Evolutionary conservation across 257 asterid species (phyloP), one percentile per base, ranked within the genome.

Genomic region (Solanum chmielewskii): DNA sequence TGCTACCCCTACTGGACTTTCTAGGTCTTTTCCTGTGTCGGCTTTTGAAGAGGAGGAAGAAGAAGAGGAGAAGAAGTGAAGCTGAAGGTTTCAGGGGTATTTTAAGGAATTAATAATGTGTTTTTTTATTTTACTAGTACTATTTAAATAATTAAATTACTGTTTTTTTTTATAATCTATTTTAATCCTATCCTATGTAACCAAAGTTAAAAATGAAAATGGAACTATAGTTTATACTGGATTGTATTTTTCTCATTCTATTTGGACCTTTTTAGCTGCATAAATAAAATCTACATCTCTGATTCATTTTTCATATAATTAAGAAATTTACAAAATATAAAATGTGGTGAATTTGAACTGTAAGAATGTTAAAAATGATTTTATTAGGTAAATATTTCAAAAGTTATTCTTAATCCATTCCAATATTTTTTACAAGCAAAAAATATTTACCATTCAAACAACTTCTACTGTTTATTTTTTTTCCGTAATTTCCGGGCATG

Each of bases 21-120:
- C 94, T 18, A 90, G 93, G 89, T 16, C 96, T 8, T 95, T 93
- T 52, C 97, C 98, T 16, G 90, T 85, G 0, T 81, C 90, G 77
- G 98, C 98, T 64, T 95, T 94, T 37, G 92, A 92, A 89, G 87
- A 21, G 62, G 70, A 85, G 86, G 86, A 84, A 29, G 64, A 56
- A 56, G 59, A 87, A 56, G 66, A 87, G 78, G 85, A 25, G 29
- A 47, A 80, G 68, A 80, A 80, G 23, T 80, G 85, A 80, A 49
- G 1, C 3, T 29, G 69, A 59, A 47, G 69, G 44, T 80, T n/a
- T 45, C 25, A 15, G 68, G 85, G 69, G 45, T 80, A 45, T 27
- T 45, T 31, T 29, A n/a, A 11, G 66, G 44, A 78, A 45, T 78
- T 80, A 27, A 80, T 29, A 47, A 47, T 80, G 85, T 29, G 45